phyloP scores from a whole-genome alignment of 1,284 basidiomycete genomes.

The Xerocomus minutiporus region DNA sequence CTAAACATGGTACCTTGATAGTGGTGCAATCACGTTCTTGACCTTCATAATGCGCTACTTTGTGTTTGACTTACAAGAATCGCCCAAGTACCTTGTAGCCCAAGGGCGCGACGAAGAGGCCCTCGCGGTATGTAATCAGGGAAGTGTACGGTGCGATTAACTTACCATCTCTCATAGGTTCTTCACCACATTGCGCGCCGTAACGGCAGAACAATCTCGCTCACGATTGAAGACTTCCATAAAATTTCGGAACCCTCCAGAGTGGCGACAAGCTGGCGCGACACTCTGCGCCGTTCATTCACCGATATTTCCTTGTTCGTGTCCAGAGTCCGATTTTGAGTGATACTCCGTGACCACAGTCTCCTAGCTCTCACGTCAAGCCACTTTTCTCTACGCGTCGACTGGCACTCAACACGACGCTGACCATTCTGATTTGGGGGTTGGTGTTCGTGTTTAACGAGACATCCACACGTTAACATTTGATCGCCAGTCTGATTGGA shows the following conservation, averaged over 20 bases:
- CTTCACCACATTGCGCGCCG: constrained; percentile 47
- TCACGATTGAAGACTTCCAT: constrained; percentile 44
- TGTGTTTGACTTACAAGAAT: constrained; percentile 50
- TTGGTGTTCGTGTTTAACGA: constrained; percentile 15
- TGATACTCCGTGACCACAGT: not conserved
- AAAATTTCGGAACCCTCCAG: constrained; percentile 28
- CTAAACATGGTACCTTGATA: constrained; percentile 12
- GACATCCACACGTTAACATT: not conserved
- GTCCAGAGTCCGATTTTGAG: not conserved
- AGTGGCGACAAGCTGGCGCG: constrained; percentile 22
- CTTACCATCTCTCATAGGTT: constrained; percentile 29
- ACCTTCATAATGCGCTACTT: constrained; percentile 44
- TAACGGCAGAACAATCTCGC: constrained; percentile 45
- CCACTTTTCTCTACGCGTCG: constrained; percentile 50
- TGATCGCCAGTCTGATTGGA: constrained; percentile 42
- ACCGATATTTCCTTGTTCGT: constrained; percentile 40
- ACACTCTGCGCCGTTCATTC: constrained; percentile 38
- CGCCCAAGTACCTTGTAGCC: constrained; percentile 56
- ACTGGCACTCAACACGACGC: constrained; percentile 47
- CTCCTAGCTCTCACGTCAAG: constrained; percentile 41
- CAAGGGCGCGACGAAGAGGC: constrained; percentile 56
- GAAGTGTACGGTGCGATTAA: not conserved
- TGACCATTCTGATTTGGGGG: constrained; percentile 55
- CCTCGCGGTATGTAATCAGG: constrained; percentile 35
- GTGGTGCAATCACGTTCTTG: constrained; percentile 45